Evolutionary conservation across 768 basidiomycete species (phyloP).

Genomic region (Sarcodon aspratus): DNA sequence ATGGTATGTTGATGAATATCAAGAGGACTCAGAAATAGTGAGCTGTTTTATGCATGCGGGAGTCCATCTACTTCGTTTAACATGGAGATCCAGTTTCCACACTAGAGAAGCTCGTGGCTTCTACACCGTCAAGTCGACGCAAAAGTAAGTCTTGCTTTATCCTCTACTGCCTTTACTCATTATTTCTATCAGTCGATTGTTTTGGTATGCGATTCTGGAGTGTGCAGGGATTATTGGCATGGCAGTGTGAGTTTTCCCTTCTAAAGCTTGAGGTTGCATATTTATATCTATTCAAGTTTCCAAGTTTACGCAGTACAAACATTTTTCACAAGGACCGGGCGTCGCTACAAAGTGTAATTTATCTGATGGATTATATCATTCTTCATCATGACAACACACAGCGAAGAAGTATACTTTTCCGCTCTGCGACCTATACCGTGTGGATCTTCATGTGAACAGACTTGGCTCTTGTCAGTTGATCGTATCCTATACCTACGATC

Average conservation of each 20-base stretch:
- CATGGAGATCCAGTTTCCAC: slow-evolving; percentile 55
- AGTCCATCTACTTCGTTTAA: neutral
- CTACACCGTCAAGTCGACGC: slow-evolving; percentile 82
- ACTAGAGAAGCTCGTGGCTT: slow-evolving; percentile 93
- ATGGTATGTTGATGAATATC: slow-evolving; percentile 77
- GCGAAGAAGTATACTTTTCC: neutral
- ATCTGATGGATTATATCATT: neutral
- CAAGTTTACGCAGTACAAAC: slow-evolving; percentile 92
- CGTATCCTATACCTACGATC: slow-evolving; percentile 46
- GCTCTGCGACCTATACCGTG: slow-evolving; percentile 11
- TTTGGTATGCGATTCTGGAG: slow-evolving; percentile 89
- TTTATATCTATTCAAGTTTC: slow-evolving; percentile 32
- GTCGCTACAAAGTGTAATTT: slow-evolving; percentile 75
- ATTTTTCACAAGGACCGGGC: slow-evolving; percentile 92
- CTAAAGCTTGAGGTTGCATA: neutral
- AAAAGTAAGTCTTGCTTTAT: slow-evolving; percentile 40
- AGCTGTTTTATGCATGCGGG: slow-evolving; percentile 18
- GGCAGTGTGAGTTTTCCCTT: slow-evolving; percentile 58
- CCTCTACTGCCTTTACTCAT: neutral
- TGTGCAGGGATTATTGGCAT: slow-evolving; percentile 69
- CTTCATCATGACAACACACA: neutral
- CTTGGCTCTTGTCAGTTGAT: slow-evolving; percentile 75
- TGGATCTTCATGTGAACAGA: slow-evolving; percentile 77
- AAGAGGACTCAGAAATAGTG: slow-evolving; percentile 92
- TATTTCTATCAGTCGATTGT: slow-evolving; percentile 53